phyloP scores from a whole-genome alignment of 2,329 filamentous ascomycete genomes.

The Akanthomyces uredinophilus region DNA sequence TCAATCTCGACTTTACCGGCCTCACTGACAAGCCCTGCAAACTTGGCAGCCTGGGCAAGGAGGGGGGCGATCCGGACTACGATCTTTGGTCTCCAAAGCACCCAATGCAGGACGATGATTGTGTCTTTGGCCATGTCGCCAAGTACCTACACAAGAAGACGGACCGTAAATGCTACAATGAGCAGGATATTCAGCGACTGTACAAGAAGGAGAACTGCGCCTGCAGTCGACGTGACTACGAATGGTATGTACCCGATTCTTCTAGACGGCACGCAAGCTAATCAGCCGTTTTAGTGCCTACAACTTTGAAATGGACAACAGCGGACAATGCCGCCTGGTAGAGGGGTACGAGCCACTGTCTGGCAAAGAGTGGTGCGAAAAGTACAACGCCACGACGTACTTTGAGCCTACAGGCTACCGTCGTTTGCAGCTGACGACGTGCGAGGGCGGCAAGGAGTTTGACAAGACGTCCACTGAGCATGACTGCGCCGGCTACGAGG shows the following conservation, averaged over 20 bases:
- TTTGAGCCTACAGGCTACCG: slow-evolving; percentile 85
- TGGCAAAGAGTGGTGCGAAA: slow-evolving; percentile 45
- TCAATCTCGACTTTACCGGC: slow-evolving; percentile 86
- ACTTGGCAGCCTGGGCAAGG: slow-evolving; percentile 61
- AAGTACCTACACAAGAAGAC: slow-evolving; percentile 86
- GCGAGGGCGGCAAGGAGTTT: slow-evolving; percentile 66
- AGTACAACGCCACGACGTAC: slow-evolving; percentile 68
- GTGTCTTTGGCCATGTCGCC: slow-evolving; percentile 86
- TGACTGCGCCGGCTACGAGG: slow-evolving; percentile 71
- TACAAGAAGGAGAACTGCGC: slow-evolving; percentile 74
- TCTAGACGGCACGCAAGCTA: slow-evolving; percentile 20
- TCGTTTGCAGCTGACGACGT: slow-evolving; percentile 84
- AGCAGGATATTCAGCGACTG: slow-evolving; percentile 62
- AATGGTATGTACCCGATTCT: slow-evolving; percentile 63
- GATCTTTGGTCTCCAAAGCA: slow-evolving; percentile 83
- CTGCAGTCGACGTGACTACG: slow-evolving; percentile 81
- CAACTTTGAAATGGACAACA: slow-evolving; percentile 78
- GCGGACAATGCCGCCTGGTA: slow-evolving; percentile 74
- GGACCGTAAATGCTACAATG: slow-evolving; percentile 77
- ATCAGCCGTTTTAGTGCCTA: slow-evolving; percentile 61
- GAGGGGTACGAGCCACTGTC: slow-evolving; percentile 60
- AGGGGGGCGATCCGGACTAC: slow-evolving; percentile 63
- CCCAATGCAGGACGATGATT: slow-evolving; percentile 70
- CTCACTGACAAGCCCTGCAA: slow-evolving; percentile 70
- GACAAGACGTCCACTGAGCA: slow-evolving; percentile 57